Evolutionary conservation across 2,329 filamentous ascomycete species (phyloP), one percentile per base, ranked within the genome.

Genomic region (Phyllosticta ampelicida): DNA sequence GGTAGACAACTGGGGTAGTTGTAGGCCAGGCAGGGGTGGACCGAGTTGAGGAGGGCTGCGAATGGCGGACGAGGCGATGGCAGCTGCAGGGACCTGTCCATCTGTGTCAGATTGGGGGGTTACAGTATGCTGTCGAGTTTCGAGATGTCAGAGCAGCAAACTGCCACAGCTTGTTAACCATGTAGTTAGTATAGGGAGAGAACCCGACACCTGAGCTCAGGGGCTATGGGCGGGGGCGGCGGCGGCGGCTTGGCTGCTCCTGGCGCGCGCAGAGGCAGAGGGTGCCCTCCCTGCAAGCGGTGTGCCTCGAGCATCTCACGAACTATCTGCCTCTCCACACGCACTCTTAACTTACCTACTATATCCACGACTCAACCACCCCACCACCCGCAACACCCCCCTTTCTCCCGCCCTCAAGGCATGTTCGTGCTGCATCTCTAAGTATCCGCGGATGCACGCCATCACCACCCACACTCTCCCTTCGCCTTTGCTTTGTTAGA

Each of bases 401-500:
- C 36, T 44, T 44, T 44, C 36, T 13, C 30, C 30, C 30, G 30
- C 10, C 30, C 10, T 13, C 36, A 44, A 6, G 36, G 36, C 36
- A 44, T 44, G 23, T 26, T 26, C 8, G 23, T 26, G 36, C 36
- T 44, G 36, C 36, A 44, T 44, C 36, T 44, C 36, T 51, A 21
- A 51, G 50, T 18, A 23, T 5, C 26, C n/a, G 26, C 26, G 16
- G 50, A 51, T 51, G 50, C 50, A 49, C 19, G 48, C 48, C 19
- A 49, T 9, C 19, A 20, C 50, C 20, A 44, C 49, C 30, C 30
- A 26, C 30, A 44, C 52, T 51, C 56, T 55, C 48, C 20, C 28
- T 44, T 19, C 55, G 28, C 11, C 21, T 48, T 44, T 51, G 55
- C 48, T 53, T 53, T 58, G 55, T 49, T 58, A 58, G 55, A 52